Base-by-base conservation (phyloP, 768 basidiomycete genomes). In the Tricholoma hemisulphureum region DNA sequence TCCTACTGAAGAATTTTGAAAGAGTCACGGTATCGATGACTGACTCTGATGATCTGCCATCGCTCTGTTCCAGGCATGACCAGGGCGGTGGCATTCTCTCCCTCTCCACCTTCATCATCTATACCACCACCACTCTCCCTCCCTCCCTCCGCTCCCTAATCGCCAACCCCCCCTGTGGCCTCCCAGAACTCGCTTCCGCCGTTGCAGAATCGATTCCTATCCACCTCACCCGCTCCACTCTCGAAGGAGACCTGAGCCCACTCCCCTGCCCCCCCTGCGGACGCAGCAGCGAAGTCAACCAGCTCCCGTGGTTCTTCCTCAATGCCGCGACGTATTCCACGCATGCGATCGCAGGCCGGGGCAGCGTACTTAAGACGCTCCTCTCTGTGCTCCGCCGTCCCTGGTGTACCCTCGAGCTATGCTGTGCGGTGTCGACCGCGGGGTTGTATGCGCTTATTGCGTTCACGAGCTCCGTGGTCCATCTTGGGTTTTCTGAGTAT, bases 361-460 rank as follows among this genome's bases (percentile, higher is more conserved):
- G 31, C 6, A 35, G 31, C 32, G 18, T 23, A 18, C 51, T 52
- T 31, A 31, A 32, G 18, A 52, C 51, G 2, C 51, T 52, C 51
- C 51, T 52, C 18, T 21, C 51, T 6, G 51, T 52, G 18, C 51
- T 52, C 16, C 51, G 3, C 3, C 51, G 51, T 4, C 51, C 51
- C 4, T 52, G 51, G 51, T 52, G 51, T 11, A 18, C 29, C n/a
- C 51, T 52, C 18, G 51, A 52, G 18, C 32, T 52, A 18, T 52
- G 51, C 51, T 52, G 51, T 35, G 31, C 28, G 51, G 29, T 18
- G 5, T 6, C 51, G 9, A 6, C n/a, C 5, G 51, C 9, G 18
- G 51, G 4, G n/a, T 16, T 35, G 34, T 6, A 13, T 14, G 34
- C 13, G 2, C 13, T 35, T 9, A 16, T 35, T 9, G 34, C 2